Conservation (phyloP, 108 stramenopile species). For the Skeletonema costatum region DNA sequence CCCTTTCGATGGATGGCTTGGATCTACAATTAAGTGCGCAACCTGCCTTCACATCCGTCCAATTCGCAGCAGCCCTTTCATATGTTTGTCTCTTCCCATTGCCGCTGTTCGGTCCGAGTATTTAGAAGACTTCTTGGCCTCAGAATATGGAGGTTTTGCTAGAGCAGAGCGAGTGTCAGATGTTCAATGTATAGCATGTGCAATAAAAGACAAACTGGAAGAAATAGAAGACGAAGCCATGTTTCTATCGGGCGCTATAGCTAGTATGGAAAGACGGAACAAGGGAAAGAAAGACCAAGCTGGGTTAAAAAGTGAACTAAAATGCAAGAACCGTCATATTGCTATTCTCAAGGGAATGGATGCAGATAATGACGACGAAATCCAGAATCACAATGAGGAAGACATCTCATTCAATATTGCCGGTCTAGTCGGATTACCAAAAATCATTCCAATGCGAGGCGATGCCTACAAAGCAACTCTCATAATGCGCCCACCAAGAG, state of each 20-base stretch:
- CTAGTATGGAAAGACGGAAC: slow-evolving; percentile 27
- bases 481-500: slow-evolving; percentile 67
- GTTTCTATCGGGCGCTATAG: slow-evolving; percentile 61
- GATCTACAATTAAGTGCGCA: slow-evolving; percentile 76
- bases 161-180: slow-evolving; percentile 68
- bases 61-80: slow-evolving; percentile 69
- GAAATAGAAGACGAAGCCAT: slow-evolving; percentile 64
- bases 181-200: slow-evolving; percentile 78
- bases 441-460: slow-evolving; percentile 36
- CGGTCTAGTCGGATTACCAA: slow-evolving; percentile 1
- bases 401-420: background rate
- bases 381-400: slow-evolving; percentile 46
- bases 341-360: slow-evolving; percentile 26
- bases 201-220: slow-evolving; percentile 49
- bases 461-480: slow-evolving; percentile 70
- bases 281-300: slow-evolving; percentile 1
- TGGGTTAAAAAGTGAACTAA: background rate
- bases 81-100: slow-evolving; percentile 50
- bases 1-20: slow-evolving; percentile 82
- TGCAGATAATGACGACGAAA: slow-evolving; percentile 35
- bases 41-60: slow-evolving; percentile 72
- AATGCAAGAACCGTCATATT: slow-evolving; percentile 9
- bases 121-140: slow-evolving; percentile 45
- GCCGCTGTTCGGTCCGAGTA: slow-evolving; percentile 51
- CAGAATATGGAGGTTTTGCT: slow-evolving; percentile 45